phyloP scores from a whole-genome alignment of 306 rosid genomes.

The Ormosia emarginata region DNA sequence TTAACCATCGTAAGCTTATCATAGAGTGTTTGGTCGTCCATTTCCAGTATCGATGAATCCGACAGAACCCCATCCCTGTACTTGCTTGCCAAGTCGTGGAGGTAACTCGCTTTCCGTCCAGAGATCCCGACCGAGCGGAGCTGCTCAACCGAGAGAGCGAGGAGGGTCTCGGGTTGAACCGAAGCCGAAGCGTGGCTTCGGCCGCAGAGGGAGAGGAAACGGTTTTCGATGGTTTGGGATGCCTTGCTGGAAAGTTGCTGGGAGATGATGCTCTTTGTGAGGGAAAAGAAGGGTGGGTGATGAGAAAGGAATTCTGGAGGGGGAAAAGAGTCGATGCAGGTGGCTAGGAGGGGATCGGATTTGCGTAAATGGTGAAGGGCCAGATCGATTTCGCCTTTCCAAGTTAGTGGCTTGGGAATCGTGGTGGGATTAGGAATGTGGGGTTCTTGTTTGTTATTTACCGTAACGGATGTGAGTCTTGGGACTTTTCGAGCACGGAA shows the following conservation, averaged over 20 bases:
- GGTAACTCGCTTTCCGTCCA: constrained; percentile 65
- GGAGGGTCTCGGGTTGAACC: constrained; percentile 43
- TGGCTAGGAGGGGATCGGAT: constrained; percentile 44
- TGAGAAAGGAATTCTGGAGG: constrained; percentile 29
- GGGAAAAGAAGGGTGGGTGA: constrained; percentile 53
- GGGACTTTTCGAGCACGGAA: constrained; percentile 56
- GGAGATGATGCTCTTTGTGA: constrained; percentile 55
- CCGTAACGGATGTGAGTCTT: constrained; percentile 24
- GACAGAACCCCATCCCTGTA: constrained; percentile 48
- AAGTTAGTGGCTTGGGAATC: constrained; percentile 31
- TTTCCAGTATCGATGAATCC: constrained; percentile 51
- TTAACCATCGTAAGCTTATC: constrained; percentile 51
- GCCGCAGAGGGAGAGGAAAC: constrained; percentile 65
- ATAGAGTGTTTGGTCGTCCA: constrained; percentile 62
- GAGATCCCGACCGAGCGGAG: constrained; percentile 66
- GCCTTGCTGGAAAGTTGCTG: constrained; percentile 77
- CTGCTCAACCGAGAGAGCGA: constrained; percentile 38
- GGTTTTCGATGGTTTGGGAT: constrained; percentile 54
- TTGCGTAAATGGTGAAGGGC: constrained; percentile 62
- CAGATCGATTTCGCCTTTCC: constrained; percentile 37
- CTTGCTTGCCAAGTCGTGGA: constrained; percentile 61
- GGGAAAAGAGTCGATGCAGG: constrained; percentile 43
- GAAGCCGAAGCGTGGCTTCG: constrained; percentile 20
- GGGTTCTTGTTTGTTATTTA: background rate
- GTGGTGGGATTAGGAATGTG: background rate